These are phyloP conservation scores for Yamadazyma nakazawae DNA, from an alignment of 805 yeast species.

Conservation along the genomic window DNA sequence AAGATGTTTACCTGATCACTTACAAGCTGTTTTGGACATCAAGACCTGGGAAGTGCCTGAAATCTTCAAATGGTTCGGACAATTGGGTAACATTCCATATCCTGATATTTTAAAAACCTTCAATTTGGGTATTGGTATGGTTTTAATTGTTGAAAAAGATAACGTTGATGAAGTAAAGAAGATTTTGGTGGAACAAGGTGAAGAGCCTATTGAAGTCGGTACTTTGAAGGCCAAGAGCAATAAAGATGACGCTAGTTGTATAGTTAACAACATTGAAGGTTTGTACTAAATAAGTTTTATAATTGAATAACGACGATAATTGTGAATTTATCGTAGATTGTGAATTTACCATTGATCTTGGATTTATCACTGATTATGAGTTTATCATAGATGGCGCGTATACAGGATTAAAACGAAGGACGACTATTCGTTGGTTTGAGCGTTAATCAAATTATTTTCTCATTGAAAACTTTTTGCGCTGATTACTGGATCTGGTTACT, in stretches of 20 bases:
- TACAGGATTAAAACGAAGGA: too few relatives aligned
- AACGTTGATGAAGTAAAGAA: constrained; percentile 57
- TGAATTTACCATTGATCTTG: too few relatives aligned
- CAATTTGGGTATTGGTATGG: constrained; percentile 97
- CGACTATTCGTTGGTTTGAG: neutral
- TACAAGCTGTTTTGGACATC: constrained; percentile 81
- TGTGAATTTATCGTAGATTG: too few relatives aligned
- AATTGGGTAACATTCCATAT: constrained; percentile 84
- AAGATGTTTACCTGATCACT: constrained; percentile 78
- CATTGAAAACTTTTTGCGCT: too few relatives aligned
- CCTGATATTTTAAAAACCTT: constrained; percentile 85
- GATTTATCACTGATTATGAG: too few relatives aligned
- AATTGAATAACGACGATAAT: neutral
- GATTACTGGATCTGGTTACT: too few relatives aligned
- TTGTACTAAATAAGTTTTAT: constrained; percentile 16
- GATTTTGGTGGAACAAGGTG: constrained; percentile 62
- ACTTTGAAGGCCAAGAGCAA: constrained; percentile 32
- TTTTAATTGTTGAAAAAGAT: constrained; percentile 69
- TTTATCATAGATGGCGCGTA: too few relatives aligned
- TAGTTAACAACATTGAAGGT: constrained; percentile 47
- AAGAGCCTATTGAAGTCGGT: constrained; percentile 59
- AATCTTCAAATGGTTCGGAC: constrained; percentile 92
- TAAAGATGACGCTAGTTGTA: constrained; percentile 57
- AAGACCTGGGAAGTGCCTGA: constrained; percentile 79
- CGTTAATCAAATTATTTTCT: too few relatives aligned